Base-by-base conservation (phyloP, 2,329 filamentous ascomycete species). In the Alternaria longipes region DNA sequence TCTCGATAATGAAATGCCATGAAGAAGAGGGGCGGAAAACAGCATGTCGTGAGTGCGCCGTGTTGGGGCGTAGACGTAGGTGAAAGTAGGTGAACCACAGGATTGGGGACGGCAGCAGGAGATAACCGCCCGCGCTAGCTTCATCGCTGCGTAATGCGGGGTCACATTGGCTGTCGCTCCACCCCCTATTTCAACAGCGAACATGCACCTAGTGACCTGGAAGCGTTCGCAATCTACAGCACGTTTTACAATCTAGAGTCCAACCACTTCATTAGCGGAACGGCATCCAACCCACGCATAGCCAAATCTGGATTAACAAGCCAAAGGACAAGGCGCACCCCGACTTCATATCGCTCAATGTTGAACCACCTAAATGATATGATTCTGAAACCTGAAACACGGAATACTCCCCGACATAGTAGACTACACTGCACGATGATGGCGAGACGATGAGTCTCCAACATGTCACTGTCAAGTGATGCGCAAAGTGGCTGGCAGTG, bases 11-110 rank as follows among this genome's bases (percentile, higher is more conserved):
- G 11, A 9, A 22, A 2, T 20, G 6, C 18, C 18, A 20, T 7
- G 28, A 30, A 32, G 11, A 47, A 8, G 45, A 30, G 45, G 45
- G 45, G 45, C 45, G 26, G 14, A n/a, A 32, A 26, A 20, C 11
- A 7, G 28, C 28, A 34, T 34, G 4, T 14, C 28, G 28, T 32
- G 5, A 49, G 20, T 22, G 28, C 30, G 46, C 18, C 20, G 30
- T 49, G 46, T 49, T 49, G 46, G 46, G 46, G 20, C 46, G 46
- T 30, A 49, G 45, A 34, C 28, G 18, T n/a, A 20, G 45, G 28
- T 49, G 45, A 22, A 32, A 34, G 28, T 49, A 7, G 28, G 28
- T 34, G 28, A 49, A 34, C 18, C 20, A 20, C 28, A 49, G 28
- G 12, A 6, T 49, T 18, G 14, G 45, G 28, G 18, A 49, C 45